Base-by-base conservation (phyloP, 345 rosid species). In the Eucalyptus pumila region DNA sequence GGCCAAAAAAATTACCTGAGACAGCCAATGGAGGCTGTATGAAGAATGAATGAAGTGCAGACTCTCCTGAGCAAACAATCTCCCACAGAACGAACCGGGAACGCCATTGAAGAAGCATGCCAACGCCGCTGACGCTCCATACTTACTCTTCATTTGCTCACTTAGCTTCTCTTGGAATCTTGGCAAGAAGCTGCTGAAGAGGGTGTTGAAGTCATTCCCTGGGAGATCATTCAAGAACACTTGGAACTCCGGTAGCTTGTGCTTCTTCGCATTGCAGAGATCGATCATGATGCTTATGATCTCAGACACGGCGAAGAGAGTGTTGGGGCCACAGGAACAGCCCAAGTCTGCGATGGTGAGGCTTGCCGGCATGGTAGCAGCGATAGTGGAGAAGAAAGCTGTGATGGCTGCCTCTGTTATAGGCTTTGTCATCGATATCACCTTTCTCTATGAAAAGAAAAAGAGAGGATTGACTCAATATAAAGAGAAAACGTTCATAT, bases 1-100 rank as follows among this genome's bases (percentile, higher is more conserved):
- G 47, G n/a, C 16, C 10, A n/a, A 83, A n/a, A 49, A 32, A 34
- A 42, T 87, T 87, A 92, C 95, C 93, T 92, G 91, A 65, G 96
- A 94, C 9, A 94, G 92, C 97, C 97, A 95, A 58, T 93, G 92
- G 87, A 86, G 94, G 72, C 94, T 92, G 85, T 93, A 94, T 6
- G 94, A 92, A 51, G 94, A 94, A 88, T 93, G 94, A 44, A 94
- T 88, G 50, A 95, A 92, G 34, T 94, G 89, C 32, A 95, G 87
- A 54, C 91, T 90, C 11, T 80, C 88, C 34, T 30, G 15, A 4
- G 93, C 92, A 32, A 94, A 93, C 45, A 95, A 94, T 88, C 93
- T 94, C 5, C 89, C 89, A 16, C 92, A 93, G 86, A 94, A 94
- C 51, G 92, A 92, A 49, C 96, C 95, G 1, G 96, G 94, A n/a